Evolutionary conservation across 805 yeast species (phyloP), one percentile per base, ranked within the genome.

Genomic region (Diddensiella santjacobensis): DNA sequence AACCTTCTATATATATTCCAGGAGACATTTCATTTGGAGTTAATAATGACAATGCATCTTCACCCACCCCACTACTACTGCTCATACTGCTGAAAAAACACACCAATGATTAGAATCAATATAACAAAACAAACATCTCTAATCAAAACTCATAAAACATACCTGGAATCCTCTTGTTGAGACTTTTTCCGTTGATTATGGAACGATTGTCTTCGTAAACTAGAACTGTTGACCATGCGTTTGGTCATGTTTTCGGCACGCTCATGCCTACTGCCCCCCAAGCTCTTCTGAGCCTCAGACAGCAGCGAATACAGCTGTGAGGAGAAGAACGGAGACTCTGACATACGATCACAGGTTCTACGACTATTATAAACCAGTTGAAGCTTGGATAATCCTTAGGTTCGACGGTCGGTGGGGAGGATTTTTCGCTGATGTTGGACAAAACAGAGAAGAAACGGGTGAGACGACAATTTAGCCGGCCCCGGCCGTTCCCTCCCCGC

Each of bases 241-340:
- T 49, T 43, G 18, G 44, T 15, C 24, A 55, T 42, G 41, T 57
- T 57, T 40, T 55, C 52, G 22, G 45, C 31, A 19, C 60, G 49
- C 8, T 52, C 52, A 17, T 50, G 45, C 13, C 31, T 8, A 26
- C 31, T 13, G 23, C 35, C 17, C 18, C 48, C 50, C 38, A 57
- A 48, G 20, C 37, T 48, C 40, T 42, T 43, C 39, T 54, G 60
- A 15, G 59, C 60, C 40, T 56, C 59, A 1, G 56, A 41, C 45
- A 56, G 53, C 54, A 56, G 52, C 41, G 55, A 42, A 22, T 48
- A 50, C 22, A 55, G 57, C 48, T 55, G 56, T 26, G 59, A 49
- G 29, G 58, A 51, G 46, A 55, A 54, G 40, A 22, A 17, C 40
- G 36, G 36, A 33, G 35, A 42, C 31, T 48, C 55, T 33, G 53